Percentiles rank a stretch among this genome's conserved stretches.
phyloP scores from a whole-genome alignment of 352 stramenopile species.

The Pythium monospermum region DNA sequence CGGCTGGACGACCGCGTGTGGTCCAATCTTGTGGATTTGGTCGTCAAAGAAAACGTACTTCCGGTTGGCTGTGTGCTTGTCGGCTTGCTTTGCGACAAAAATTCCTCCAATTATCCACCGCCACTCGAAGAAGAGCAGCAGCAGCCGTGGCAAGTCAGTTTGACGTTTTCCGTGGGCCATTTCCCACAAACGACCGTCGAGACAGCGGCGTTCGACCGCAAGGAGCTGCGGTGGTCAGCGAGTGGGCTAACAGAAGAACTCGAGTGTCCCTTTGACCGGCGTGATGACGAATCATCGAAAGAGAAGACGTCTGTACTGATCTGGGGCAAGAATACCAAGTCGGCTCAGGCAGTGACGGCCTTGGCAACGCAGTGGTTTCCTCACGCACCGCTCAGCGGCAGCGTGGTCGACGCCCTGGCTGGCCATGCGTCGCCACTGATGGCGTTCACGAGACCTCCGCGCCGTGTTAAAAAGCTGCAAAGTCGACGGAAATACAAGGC shows the following conservation, averaged over 20 bases:
- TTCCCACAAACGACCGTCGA: conserved; percentile 43
- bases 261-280: conserved; percentile 28
- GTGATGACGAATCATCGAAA: neutral
- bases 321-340: conserved; percentile 48
- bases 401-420: conserved; percentile 18
- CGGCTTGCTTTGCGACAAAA: conserved; percentile 7
- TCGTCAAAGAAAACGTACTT: conserved; percentile 35
- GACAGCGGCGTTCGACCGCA: conserved; percentile 43
- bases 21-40: conserved; percentile 25
- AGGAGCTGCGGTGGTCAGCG: conserved; percentile 36
- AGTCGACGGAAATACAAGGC: conserved; percentile 5
- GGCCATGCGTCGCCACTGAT: conserved; percentile 13
- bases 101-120: neutral
- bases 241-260: conserved; percentile 27
- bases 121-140: neutral
- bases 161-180: conserved; percentile 40
- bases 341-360: conserved; percentile 33
- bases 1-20: conserved; percentile 38
- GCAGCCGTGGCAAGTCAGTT: neutral
- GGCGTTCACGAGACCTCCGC: conserved; percentile 3
- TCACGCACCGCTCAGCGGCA: conserved; percentile 31
- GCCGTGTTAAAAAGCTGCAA: neutral
- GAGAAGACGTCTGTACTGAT: conserved; percentile 43
- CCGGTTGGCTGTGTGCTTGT: conserved; percentile 35
- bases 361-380: conserved; percentile 36